Conservation (phyloP, 1,284 basidiomycete genomes). For the Boletus mariae region DNA sequence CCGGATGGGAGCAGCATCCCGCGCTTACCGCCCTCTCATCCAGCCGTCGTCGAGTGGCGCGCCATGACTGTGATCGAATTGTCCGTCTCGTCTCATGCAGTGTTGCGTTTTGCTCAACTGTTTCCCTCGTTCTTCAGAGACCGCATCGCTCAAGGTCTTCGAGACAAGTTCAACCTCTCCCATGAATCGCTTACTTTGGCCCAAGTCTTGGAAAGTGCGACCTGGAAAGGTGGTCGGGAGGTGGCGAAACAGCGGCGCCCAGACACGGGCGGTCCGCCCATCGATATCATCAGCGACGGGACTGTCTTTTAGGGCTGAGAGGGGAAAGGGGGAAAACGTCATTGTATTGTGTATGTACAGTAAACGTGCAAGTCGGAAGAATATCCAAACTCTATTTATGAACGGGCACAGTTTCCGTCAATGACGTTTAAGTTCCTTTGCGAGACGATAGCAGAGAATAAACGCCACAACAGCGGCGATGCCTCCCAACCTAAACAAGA, state of each 20-base stretch:
- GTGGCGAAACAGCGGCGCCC: constrained; percentile 81
- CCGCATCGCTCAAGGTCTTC: constrained; percentile 72
- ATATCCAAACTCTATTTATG: neutral
- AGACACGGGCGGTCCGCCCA: constrained; percentile 77
- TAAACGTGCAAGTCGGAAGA: neutral
- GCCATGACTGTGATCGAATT: constrained; percentile 91
- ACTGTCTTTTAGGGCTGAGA: constrained; percentile 61
- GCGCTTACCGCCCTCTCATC: constrained; percentile 69
- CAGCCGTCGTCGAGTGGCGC: constrained; percentile 93
- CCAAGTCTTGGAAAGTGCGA: constrained; percentile 90
- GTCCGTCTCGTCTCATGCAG: constrained; percentile 44
- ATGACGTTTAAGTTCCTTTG: constrained; percentile 54
- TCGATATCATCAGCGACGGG: constrained; percentile 83
- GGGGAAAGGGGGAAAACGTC: neutral
- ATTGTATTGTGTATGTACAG: neutral
- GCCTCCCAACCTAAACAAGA: constrained; percentile 59
- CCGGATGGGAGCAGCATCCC: constrained; percentile 55
- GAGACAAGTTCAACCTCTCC: constrained; percentile 51
- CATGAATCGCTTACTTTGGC: constrained; percentile 62
- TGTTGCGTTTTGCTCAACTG: neutral
- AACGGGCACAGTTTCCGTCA: constrained; percentile 18
- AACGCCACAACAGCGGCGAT: constrained; percentile 69
- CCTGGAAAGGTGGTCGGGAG: constrained; percentile 93
- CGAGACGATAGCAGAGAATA: constrained; percentile 63
- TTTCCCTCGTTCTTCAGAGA: constrained; percentile 50